Evolutionary conservation across 73 alveolate species (phyloP), one percentile per base, ranked within the genome.

Genomic region (Symbiodinium pilosum): DNA sequence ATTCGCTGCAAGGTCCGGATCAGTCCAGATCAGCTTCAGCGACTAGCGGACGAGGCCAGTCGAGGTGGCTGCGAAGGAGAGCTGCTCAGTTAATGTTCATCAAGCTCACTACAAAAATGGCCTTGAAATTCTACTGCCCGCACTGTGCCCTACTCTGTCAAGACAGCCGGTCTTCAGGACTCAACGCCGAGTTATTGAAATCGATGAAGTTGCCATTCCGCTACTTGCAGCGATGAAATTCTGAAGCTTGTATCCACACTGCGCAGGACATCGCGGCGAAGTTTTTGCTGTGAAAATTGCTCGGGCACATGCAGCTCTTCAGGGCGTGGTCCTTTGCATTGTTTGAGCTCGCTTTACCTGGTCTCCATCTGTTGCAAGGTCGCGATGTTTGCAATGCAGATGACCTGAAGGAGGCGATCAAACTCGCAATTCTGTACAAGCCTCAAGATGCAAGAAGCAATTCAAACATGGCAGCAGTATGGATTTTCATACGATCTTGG

Each of bases 211-310:
- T n/a, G n/a, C n/a, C n/a, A n/a, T n/a, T n/a, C n/a, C n/a, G n/a
- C n/a, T n/a, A n/a, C n/a, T n/a, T n/a, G n/a, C n/a, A n/a, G n/a
- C n/a, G n/a, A n/a, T n/a, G n/a, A n/a, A n/a, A n/a, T n/a, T n/a
- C n/a, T n/a, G n/a, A n/a, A n/a, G n/a, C n/a, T n/a, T n/a, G n/a
- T n/a, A n/a, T n/a, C n/a, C n/a, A n/a, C n/a, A n/a, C n/a, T 75
- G 86, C 47, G 20, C 28, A 88, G 95, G 97, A 42, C 97, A 91
- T 54, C 97, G 97, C 56, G 97, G 97, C 26, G 97, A 91, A 69
- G 97, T 91, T 52, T 91, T 91, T 69, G 97, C 97, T 24, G 97
- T 91, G 40, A 91, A 91, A 86, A 91, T 91, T 34, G 97, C 97
- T 38, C 97, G 97, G 2, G 97, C 97, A 11, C 97, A 91, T 30